Base-by-base conservation (phyloP, 192 early-diverging fungal genomes). In the Linnemannia hyalina region DNA sequence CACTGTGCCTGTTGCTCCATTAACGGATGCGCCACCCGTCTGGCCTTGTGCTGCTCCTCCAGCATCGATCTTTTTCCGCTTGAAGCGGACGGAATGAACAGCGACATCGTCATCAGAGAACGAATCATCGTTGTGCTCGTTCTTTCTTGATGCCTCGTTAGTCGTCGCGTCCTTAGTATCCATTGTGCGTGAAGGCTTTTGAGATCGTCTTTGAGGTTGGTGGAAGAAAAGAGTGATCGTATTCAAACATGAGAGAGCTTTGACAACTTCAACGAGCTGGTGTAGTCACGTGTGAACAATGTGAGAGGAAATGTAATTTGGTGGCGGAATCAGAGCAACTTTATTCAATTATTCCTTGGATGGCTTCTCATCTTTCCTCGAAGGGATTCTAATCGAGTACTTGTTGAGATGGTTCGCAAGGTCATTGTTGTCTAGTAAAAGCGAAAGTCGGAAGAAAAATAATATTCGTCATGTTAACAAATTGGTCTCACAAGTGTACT, bases 381-480 rank as follows among this genome's bases (percentile, higher is more conserved):
- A 78, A 1, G 82, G 82, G 35, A 83, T 83, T 49, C 82, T 83
- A 35, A 83, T 78, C 9, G 82, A 83, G 44, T 78, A 83, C n/a
- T 78, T 83, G 70, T 83, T 83, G 29, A 83, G 63, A 41, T 83
- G 82, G 42, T 78, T 78, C n/a, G 82, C 82, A 35, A 83, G 74
- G 15, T 83, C 77, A 16, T 83, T 83, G 18, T 78, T 78, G 35
- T 83, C 82, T 83, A 47, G 40, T 10, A 29, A n/a, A 65, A 44
- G 60, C 5, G 41, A n/a, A 15, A n/a, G 13, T 15, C 11, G 10
- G 36, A 71, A 6, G 60, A 54, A 57, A 78, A 3, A 47, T n/a
- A 63, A 4, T 38, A 52, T 10, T 23, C 22, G 15, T 57, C 15
- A 57, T 46, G 49, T 52, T 3, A 10, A 76, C 13, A 75, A 38